These are phyloP conservation scores for Symbiodinium pilosum DNA, from an alignment of 73 alveolate species.

Conservation along the genomic window DNA sequence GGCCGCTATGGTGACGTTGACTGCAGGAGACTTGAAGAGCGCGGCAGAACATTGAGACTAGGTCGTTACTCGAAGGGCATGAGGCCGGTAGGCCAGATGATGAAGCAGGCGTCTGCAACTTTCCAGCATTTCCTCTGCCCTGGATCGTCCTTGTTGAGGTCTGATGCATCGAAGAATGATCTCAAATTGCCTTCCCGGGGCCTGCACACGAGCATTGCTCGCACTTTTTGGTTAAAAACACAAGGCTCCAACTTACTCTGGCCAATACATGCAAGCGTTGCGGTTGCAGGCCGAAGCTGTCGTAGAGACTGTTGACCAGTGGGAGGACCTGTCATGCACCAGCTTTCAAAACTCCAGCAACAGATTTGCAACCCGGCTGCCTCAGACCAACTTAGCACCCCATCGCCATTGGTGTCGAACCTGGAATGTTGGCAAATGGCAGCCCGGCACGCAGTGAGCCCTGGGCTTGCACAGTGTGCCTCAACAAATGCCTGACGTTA, in stretches of 20 bases:
- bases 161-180: constrained; percentile 90
- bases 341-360: neutral
- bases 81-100: too few relatives aligned
- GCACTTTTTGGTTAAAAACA: neutral
- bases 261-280: neutral
- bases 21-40: too few relatives aligned
- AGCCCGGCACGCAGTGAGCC: neutral
- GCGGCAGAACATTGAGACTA: too few relatives aligned
- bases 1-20: too few relatives aligned
- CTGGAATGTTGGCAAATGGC: neutral
- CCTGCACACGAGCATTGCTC: constrained; percentile 11
- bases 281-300: constrained; percentile 82
- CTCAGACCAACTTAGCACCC: constrained; percentile 66
- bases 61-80: too few relatives aligned
- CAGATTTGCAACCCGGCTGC: neutral
- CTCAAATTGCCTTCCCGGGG: constrained; percentile 84
- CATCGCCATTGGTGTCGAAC: constrained; percentile 77
- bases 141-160: constrained; percentile 74
- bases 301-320: constrained; percentile 56
- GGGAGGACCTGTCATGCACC: neutral
- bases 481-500: too few relatives aligned
- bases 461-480: neutral
- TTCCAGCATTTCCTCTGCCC: too few relatives aligned
- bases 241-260: neutral
- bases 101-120: too few relatives aligned